phyloP scores from a whole-genome alignment of 2,329 filamentous ascomycete species.

The Aciculosporium take region DNA sequence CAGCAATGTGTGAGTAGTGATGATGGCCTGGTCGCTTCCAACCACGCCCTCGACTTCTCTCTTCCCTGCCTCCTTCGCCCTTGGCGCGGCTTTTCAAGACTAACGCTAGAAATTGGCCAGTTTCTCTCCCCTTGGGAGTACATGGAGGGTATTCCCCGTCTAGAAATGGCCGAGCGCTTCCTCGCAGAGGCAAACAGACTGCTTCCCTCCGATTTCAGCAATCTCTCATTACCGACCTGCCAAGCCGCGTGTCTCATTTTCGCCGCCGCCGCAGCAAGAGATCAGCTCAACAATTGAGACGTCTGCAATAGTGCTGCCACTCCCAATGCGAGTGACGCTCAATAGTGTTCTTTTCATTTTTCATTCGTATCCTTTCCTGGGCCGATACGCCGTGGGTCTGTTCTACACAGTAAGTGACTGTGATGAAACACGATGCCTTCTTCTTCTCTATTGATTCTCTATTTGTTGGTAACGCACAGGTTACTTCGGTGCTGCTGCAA shows the following conservation, averaged over 20 bases:
- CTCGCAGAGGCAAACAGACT: slow-evolving; percentile 3
- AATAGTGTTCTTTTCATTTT: no score
- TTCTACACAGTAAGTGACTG: no score
- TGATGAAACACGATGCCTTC: no score
- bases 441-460: no score
- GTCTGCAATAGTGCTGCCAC: not conserved
- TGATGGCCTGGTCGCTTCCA: no score
- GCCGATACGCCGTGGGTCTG: no score
- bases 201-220: not conserved
- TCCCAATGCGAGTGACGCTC: no score
- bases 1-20: slow-evolving; percentile 4
- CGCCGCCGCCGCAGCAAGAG: slow-evolving; percentile 3
- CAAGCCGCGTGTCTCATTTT: slow-evolving; percentile 5
- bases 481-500: no score
- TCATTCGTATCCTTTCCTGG: no score
- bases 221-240: not conserved
- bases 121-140: slow-evolving; percentile 1
- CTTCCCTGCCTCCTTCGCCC: not conserved
- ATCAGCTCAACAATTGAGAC: not conserved
- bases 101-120: not conserved
- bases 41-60: not conserved
- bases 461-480: no score
- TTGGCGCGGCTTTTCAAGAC: not conserved
- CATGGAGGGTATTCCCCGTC: not conserved
- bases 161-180: slow-evolving; percentile 3